Base-by-base conservation (phyloP, 495 filamentous ascomycete species). In the Daldinia decipiens region DNA sequence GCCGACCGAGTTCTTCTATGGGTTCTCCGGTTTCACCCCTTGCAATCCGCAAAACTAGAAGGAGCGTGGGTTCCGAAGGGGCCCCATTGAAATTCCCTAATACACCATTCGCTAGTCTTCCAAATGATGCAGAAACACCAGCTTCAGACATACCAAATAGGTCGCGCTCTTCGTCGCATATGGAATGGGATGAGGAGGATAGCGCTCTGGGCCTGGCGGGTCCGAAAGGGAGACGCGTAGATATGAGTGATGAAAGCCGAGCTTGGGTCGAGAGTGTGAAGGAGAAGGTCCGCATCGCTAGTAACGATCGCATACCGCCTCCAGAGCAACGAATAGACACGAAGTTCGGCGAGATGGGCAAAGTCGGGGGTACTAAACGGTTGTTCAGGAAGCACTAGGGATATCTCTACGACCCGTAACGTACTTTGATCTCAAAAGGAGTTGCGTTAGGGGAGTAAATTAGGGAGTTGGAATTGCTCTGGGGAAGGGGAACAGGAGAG, bases 251-350 rank as follows among this genome's bases (percentile, higher is more conserved):
- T 60, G 87, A 91, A 77, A 88, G 88, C 68, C 80, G 85, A 54
- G 84, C 86, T 43, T 93, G 91, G 91, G 88, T 93, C 3, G 88
- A 93, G 76, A 89, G 86, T 31, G 88, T 93, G 79, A 86, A 92
- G 76, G 88, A 90, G 52, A 88, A 90, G 68, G 88, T 90, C 5
- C 77, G 84, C 27, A 79, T 84, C 26, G 88, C 85, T 39, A 87
- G 84, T 56, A 82, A 82, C 31, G 83, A 84, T 60, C 78, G 78
- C 21, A 60, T 73, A 8, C 17, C 71, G 34, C 53, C 62, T 34
- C 65, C 70, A 36, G 67, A 70, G 40, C 59, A 70, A 66, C 75
- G 67, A 55, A 66, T 62, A 66, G 79, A 72, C 61, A 74, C 68
- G 50, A 82, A 77, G 67, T 89, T 86, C 79, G 87, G 86, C 57